phyloP scores from a whole-genome alignment of 225 moss, liverwort and hornwort species.

The Sphagnum contortum region DNA sequence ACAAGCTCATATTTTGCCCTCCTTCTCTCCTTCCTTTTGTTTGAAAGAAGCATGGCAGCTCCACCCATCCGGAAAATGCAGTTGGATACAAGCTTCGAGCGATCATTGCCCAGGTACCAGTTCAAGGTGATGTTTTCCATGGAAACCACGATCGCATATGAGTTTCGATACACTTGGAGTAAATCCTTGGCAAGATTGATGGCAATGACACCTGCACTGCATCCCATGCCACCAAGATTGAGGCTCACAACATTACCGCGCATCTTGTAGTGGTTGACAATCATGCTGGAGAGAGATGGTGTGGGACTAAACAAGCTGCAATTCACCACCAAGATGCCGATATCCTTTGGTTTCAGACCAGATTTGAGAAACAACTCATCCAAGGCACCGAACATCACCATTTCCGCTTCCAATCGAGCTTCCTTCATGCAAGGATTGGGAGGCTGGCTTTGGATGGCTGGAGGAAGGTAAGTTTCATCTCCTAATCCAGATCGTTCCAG shows the following conservation, averaged over 20 bases:
- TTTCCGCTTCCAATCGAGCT: conserved; percentile 56
- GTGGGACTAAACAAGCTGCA: conserved; percentile 87
- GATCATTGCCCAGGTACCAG: conserved; percentile 76
- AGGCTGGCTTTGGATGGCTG: conserved; percentile 32
- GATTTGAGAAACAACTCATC: conserved; percentile 76
- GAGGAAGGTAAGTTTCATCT: conserved; percentile 57
- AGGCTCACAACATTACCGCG: conserved; percentile 57
- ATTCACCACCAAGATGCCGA: conserved; percentile 63
- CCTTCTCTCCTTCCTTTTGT: conserved; percentile 39
- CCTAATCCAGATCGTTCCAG: conserved; percentile 65
- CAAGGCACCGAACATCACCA: conserved; percentile 67
- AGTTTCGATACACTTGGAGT: conserved; percentile 49
- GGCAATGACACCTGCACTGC: conserved; percentile 74
- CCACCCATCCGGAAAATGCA: conserved; percentile 85
- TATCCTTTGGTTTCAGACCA: conserved; percentile 57
- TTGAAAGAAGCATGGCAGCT: conserved; percentile 70
- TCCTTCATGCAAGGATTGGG: conserved; percentile 49
- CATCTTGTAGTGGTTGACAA: conserved; percentile 83
- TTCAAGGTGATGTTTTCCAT: conserved; percentile 66
- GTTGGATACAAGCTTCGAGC: conserved; percentile 72
- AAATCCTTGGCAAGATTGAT: conserved; percentile 70
- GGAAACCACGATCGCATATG: conserved; percentile 64
- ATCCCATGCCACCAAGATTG: conserved; percentile 78
- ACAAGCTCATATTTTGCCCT: conserved; percentile 61
- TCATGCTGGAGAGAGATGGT: conserved; percentile 73